Conservation (phyloP, 345 rosid genomes). For the Sapria himalayana region DNA sequence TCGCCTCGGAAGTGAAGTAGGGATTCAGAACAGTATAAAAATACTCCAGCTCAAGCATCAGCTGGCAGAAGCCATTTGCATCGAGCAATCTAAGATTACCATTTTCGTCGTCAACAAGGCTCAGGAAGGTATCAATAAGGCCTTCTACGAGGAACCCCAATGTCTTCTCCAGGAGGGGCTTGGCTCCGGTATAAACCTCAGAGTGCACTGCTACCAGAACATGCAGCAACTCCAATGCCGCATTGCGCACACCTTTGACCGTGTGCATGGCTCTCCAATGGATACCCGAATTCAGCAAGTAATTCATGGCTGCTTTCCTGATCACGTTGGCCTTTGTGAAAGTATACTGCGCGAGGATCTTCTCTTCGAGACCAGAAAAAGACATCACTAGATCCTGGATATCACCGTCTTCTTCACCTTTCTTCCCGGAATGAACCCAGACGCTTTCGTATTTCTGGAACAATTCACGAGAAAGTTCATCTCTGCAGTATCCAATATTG, state of each 20-base stretch:
- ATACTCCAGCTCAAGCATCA: slow-evolving; percentile 97
- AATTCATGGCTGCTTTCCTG: slow-evolving; percentile 62
- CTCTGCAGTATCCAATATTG: slow-evolving; percentile 93
- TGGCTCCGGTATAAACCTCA: slow-evolving; percentile 93
- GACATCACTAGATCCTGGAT: slow-evolving; percentile 57
- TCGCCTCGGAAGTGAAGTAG: slow-evolving; percentile 63
- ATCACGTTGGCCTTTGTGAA: slow-evolving; percentile 91
- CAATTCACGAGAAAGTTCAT: slow-evolving; percentile 61
- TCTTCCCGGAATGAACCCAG: slow-evolving; percentile 66
- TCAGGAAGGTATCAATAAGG: slow-evolving; percentile 70
- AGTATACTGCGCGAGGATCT: slow-evolving; percentile 75
- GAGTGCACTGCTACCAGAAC: slow-evolving; percentile 86
- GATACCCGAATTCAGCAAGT: slow-evolving; percentile 68
- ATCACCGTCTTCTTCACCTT: slow-evolving; percentile 48
- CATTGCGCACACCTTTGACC: slow-evolving; percentile 90
- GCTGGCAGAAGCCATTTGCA: slow-evolving; percentile 92
- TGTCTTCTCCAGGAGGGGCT: slow-evolving; percentile 81
- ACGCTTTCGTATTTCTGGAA: slow-evolving; percentile 57
- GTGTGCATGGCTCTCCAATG: slow-evolving; percentile 91
- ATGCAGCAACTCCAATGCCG: slow-evolving; percentile 82
- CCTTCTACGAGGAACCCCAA: slow-evolving; percentile 92
- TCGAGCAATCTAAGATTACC: slow-evolving; percentile 50
- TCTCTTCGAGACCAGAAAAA: slow-evolving; percentile 67
- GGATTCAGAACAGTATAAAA: slow-evolving; percentile 67
- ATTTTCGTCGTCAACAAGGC: slow-evolving; percentile 56